phyloP scores from a whole-genome alignment of 345 rosid species.

The Arabis alpina region DNA sequence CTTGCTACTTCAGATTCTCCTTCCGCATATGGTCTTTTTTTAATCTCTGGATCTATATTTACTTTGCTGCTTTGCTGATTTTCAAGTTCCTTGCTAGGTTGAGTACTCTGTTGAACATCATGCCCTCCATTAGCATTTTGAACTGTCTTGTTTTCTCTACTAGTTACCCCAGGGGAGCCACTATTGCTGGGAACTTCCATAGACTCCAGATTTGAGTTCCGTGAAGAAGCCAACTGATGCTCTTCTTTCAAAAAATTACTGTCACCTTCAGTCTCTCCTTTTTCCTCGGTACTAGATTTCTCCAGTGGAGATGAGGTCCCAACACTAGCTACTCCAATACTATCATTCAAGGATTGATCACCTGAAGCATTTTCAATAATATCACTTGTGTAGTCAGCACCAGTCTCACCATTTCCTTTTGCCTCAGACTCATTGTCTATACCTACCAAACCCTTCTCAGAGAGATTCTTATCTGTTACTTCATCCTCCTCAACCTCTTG shows the following conservation, averaged over 20 bases:
- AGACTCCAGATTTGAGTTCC: constrained; percentile 34
- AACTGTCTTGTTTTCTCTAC: constrained; percentile 19
- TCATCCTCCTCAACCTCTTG: constrained; percentile 39
- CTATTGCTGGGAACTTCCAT: constrained; percentile 38
- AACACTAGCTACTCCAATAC: constrained; percentile 4
- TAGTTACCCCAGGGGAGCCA: constrained; percentile 26
- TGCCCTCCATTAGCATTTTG: constrained; percentile 26
- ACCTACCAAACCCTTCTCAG: too few relatives aligned
- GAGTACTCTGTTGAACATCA: constrained; percentile 29
- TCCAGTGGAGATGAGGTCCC: constrained; percentile 24
- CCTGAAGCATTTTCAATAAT: constrained; percentile 15
- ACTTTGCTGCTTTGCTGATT: constrained; percentile 36
- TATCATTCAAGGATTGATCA: constrained; percentile 17
- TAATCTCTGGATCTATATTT: constrained; percentile 42
- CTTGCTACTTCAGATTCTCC: constrained; percentile 40
- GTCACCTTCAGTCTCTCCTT: constrained; percentile 36
- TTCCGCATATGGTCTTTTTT: constrained; percentile 34
- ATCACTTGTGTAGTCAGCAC: constrained; percentile 7
- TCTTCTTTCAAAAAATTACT: constrained; percentile 35
- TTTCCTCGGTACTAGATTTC: constrained; percentile 40
- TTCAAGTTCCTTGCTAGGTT: constrained; percentile 28
- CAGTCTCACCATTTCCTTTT: constrained; percentile 25
- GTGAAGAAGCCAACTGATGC: constrained; percentile 36
- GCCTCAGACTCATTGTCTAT: neutral
- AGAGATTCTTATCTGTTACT: constrained; percentile 26